Conservation (phyloP, 1,284 basidiomycete genomes). For the Athelia psychrophila region DNA sequence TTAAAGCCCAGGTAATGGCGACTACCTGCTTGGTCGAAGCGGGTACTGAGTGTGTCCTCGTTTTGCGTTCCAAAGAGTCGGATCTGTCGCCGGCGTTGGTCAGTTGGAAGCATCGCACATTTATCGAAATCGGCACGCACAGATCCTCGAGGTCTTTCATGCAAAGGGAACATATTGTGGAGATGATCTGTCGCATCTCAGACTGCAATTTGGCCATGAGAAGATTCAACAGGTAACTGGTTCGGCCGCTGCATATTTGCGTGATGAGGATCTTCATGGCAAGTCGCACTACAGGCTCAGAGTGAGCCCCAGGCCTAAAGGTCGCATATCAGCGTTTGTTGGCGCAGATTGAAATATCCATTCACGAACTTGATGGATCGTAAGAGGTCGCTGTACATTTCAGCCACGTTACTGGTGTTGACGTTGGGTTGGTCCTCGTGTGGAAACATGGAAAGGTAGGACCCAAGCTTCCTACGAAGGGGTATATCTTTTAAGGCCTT, state of each 20-base stretch:
- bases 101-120: too few relatives aligned
- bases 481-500: neutral
- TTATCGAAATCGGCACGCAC: too few relatives aligned
- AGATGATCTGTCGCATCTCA: too few relatives aligned
- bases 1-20: neutral
- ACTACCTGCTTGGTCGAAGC: neutral
- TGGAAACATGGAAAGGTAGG: neutral
- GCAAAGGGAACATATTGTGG: too few relatives aligned
- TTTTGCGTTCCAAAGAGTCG: neutral
- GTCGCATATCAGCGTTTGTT: neutral
- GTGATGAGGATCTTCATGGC: neutral
- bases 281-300: neutral
- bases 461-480: neutral
- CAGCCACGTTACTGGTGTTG: neutral
- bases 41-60: neutral
- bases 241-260: neutral
- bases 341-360: too few relatives aligned
- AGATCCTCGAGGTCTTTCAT: too few relatives aligned
- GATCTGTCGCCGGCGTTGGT: neutral
- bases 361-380: neutral
- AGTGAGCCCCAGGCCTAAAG: neutral
- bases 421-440: neutral
- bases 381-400: neutral
- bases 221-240: neutral
- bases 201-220: too few relatives aligned